Evolutionary conservation across 2,329 filamentous ascomycete genomes (phyloP), one percentile per base, ranked within the genome.

Genomic region (Aspergillus eucalypticola): DNA sequence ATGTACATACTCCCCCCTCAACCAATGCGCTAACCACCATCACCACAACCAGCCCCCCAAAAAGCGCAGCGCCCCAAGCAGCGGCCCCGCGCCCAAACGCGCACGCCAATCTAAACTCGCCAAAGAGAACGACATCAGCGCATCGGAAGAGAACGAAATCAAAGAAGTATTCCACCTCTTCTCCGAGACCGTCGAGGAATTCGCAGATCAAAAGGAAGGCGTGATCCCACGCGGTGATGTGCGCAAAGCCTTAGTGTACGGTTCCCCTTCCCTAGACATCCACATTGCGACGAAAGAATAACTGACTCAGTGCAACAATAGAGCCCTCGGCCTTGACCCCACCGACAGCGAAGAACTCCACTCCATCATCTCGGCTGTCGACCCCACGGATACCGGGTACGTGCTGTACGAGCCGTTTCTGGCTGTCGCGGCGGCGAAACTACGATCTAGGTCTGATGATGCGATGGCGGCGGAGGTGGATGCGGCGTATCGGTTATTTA

Each of bases 101-200:
- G 62, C 71, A 58, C 89, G 90, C 64, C 87, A 87, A 71, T 96
- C 93, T 60, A 96, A 92, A 76, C 90, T 97, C 69, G 94, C 94
- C 29, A 94, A 93, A 78, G 92, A 96, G 73, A 88, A 97, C 83
- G 89, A 92, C 75, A 87, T 98, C 71, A 89, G 87, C 13, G 89
- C 88, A 42, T 86, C 89, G 65, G 90, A 97, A 78, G 94, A 98
- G 78, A 84, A 85, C 67, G 92, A 97, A 78, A 96, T 99, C 72
- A 88, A 87, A 70, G 93, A 97, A 76, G 93, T 93, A 13, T 98
- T 95, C 76, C 83, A 85, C 21, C 84, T 98, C 7, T 99, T 98
- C 75, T 81, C 88, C 1, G 66, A 71, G 1, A 61, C 71, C 21
- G 68, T 76, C 54, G 84, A 89, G 66, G 86, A 88, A 38, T 86